phyloP scores from a whole-genome alignment of 2,329 filamentous ascomycete genomes.

The Immersiporthe knoxdaviesiana region DNA sequence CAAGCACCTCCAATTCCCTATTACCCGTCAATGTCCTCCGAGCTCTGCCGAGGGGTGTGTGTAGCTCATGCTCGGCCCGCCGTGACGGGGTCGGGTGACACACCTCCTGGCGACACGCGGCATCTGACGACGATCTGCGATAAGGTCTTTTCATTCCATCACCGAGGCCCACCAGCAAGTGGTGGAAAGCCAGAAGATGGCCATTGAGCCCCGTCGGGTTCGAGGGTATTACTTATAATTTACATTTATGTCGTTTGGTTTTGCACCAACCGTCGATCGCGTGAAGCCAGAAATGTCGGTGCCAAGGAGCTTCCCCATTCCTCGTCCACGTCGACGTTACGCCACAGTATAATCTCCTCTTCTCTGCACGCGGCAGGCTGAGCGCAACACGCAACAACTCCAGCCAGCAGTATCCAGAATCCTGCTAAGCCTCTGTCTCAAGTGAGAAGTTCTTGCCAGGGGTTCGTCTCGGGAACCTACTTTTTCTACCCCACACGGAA shows the following conservation, averaged over 20 bases:
- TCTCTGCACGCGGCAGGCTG: neutral
- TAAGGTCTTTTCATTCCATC: neutral
- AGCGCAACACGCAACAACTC: neutral
- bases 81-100: neutral
- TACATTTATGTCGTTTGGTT: too few relatives aligned
- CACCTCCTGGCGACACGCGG: neutral
- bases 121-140: constrained; percentile 3
- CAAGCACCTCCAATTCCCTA: neutral
- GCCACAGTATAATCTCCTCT: neutral
- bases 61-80: neutral
- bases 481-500: neutral
- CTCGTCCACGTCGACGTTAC: neutral
- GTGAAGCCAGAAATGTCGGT: neutral
- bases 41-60: neutral
- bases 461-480: neutral
- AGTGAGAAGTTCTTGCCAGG: neutral
- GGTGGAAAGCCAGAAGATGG: neutral
- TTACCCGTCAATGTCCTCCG: neutral
- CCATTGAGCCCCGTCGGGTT: neutral
- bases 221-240: neutral
- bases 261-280: neutral
- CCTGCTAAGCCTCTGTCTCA: neutral
- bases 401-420: neutral
- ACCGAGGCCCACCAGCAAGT: neutral
- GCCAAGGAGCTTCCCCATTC: neutral